Conservation (phyloP, 108 stramenopile species). For the Skeletonema tropicum region DNA sequence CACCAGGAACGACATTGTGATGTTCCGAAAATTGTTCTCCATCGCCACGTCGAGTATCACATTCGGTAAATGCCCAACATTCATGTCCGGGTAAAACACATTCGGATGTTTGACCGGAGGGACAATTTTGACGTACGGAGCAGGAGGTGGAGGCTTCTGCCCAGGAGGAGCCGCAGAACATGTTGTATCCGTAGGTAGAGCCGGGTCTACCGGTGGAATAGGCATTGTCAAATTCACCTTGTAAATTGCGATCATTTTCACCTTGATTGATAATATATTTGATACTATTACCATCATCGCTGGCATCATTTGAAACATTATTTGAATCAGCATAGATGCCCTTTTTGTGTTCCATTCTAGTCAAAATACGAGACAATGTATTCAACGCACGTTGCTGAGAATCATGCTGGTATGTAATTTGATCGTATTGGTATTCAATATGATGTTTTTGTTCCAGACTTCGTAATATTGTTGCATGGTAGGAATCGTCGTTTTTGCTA, state of each 20-base stretch:
- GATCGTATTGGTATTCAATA: conserved; percentile 35
- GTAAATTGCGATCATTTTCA: conserved; percentile 24
- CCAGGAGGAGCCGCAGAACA: conserved; percentile 48
- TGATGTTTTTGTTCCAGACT: conserved; percentile 34
- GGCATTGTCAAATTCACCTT: conserved; percentile 36
- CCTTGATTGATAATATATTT: neutral
- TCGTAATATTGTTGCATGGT: conserved; percentile 31
- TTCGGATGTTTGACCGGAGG: conserved; percentile 40
- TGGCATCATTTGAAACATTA: too few relatives aligned
- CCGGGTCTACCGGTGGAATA: conserved; percentile 16
- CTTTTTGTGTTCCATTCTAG: neutral
- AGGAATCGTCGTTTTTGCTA: neutral
- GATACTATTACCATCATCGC: neutral
- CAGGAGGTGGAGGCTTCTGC: conserved; percentile 50
- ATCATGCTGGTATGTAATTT: conserved; percentile 4
- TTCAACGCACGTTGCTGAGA: neutral
- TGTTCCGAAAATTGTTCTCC: conserved; percentile 40
- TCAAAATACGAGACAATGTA: neutral
- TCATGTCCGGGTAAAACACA: conserved; percentile 48
- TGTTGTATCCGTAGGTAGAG: conserved; percentile 42
- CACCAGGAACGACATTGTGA: conserved; percentile 30
- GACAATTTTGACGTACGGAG: conserved; percentile 37
- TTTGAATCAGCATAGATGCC: neutral
- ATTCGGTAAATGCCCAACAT: conserved; percentile 55
- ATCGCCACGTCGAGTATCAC: conserved; percentile 42